Conservation (phyloP, 208 protist genomes). For the Vickermania spadyakhi region DNA sequence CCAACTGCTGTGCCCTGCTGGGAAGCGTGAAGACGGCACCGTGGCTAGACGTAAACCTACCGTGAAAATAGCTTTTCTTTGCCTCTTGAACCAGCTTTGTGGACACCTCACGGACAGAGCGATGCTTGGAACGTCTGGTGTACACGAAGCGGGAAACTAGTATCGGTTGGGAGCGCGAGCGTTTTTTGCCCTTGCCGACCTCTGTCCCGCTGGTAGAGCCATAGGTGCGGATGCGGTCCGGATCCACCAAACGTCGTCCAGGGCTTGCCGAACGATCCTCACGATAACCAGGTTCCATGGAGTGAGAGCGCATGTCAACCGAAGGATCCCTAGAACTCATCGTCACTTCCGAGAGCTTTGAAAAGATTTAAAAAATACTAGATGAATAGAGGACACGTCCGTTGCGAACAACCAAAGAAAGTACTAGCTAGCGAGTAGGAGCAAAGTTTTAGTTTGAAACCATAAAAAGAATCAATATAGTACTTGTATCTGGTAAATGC, state of each 20-base stretch:
- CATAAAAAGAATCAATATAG: too few species aligned
- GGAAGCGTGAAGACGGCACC: conserved; percentile 62
- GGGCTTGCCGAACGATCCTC: too few species aligned
- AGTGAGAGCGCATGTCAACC: too few species aligned
- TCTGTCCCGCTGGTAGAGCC: conserved; percentile 15
- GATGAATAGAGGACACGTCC: too few species aligned
- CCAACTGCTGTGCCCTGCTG: conserved; percentile 44
- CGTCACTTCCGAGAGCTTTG: too few species aligned
- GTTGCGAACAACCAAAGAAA: too few species aligned
- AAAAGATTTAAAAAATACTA: too few species aligned
- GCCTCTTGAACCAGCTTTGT: conserved; percentile 51
- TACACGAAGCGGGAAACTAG: conserved; percentile 34
- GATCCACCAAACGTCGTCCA: background rate
- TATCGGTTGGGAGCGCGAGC: conserved; percentile 51
- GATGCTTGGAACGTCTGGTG: conserved; percentile 20
- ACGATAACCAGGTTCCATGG: too few species aligned
- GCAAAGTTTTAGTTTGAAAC: too few species aligned
- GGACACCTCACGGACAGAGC: conserved; percentile 51
- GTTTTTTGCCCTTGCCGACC: conserved; percentile 6
- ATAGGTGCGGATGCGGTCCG: conserved; percentile 10
- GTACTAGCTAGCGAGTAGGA: too few species aligned
- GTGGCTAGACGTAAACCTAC: conserved; percentile 67
- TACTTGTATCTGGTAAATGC: too few species aligned
- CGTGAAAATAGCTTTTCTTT: conserved; percentile 64
- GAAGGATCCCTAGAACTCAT: too few species aligned